Conservation (phyloP, 148 eudicot genomes). For the Amaranthus hypochondriacus region DNA sequence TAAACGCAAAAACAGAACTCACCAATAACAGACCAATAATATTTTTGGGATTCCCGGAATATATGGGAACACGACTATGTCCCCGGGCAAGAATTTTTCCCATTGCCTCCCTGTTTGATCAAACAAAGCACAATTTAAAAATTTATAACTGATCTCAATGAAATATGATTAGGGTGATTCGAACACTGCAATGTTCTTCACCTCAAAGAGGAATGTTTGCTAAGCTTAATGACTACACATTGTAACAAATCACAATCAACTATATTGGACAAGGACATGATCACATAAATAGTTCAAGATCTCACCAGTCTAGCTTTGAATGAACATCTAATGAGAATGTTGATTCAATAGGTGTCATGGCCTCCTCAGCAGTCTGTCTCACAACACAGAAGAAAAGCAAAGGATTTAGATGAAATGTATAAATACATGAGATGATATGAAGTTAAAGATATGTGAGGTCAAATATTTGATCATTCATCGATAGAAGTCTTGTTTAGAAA, state of each 20-base stretch:
- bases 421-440: not conserved
- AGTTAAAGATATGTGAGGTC: too few species aligned
- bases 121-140: not conserved
- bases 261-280: not conserved
- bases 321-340: constrained; percentile 84
- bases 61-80: constrained; percentile 93
- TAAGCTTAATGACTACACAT: too few species aligned
- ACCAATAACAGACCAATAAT: constrained; percentile 89
- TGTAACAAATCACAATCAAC: not conserved
- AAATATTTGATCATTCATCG: too few species aligned
- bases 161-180: too few species aligned
- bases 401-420: not conserved
- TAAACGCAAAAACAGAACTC: constrained; percentile 8
- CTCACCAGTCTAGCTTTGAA: constrained; percentile 84
- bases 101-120: constrained; percentile 68
- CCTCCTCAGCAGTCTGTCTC: constrained; percentile 87
- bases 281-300: not conserved
- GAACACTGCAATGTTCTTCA: too few species aligned
- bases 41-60: constrained; percentile 67
- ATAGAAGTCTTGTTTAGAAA: too few species aligned
- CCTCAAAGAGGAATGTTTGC: too few species aligned
- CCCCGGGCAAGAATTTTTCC: constrained; percentile 91
- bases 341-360: constrained; percentile 97
- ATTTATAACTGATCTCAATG: too few species aligned
- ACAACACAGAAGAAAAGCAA: constrained; percentile 3